Conservation (phyloP, 1,284 basidiomycete species). For the Microbotryum silenes-acaulis region DNA sequence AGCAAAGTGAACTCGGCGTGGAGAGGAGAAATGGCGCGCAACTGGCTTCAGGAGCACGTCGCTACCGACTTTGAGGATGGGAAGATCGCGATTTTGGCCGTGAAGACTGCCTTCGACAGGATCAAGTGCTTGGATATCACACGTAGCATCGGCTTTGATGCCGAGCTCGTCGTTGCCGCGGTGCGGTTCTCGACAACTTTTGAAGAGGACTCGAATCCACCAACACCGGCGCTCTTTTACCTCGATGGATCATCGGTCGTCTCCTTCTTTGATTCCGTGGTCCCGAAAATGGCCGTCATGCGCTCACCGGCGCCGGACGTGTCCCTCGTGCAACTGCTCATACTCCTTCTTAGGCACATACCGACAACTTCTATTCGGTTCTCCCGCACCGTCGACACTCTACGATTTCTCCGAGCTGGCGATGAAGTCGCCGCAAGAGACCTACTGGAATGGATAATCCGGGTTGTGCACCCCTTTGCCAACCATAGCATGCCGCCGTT, state of each 20-base stretch:
- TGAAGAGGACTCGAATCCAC: conserved; percentile 7
- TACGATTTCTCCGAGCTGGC: conserved; percentile 28
- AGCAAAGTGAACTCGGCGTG: conserved; percentile 59
- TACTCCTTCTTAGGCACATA: conserved; percentile 7
- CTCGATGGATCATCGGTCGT: neutral
- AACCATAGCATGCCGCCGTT: conserved; percentile 7
- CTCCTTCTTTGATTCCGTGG: neutral
- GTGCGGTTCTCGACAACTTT: conserved; percentile 11
- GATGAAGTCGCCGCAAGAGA: conserved; percentile 42
- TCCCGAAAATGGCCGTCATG: neutral
- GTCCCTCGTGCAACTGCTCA: neutral
- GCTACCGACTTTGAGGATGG: conserved; percentile 1
- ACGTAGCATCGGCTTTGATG: neutral
- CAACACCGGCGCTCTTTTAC: conserved; percentile 7
- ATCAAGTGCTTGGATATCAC: neutral
- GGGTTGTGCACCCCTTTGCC: conserved; percentile 16
- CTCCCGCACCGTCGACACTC: neutral
- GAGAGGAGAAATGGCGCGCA: conserved; percentile 55
- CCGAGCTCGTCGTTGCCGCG: conserved; percentile 1
- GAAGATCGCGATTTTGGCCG: neutral
- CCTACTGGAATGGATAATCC: conserved; percentile 39
- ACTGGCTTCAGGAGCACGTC: conserved; percentile 13
- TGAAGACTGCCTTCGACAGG: neutral
- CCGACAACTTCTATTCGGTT: neutral
- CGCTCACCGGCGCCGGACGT: neutral